Conservation (phyloP, 2,329 filamentous ascomycete species). For the Diplodia mutila region DNA sequence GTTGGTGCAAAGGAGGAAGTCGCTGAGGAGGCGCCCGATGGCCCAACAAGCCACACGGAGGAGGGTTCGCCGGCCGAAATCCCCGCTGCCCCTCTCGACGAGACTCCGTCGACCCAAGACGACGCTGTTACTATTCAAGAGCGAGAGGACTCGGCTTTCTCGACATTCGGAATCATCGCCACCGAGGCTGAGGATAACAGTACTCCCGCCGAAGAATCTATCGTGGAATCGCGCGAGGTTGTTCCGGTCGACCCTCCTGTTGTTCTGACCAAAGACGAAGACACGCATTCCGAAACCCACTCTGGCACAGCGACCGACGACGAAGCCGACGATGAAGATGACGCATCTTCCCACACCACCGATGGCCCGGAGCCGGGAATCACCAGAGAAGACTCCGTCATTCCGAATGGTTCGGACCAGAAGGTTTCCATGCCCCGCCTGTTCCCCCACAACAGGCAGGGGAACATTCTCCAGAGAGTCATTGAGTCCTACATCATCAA, state of each 20-base stretch:
- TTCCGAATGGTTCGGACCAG: slow-evolving; percentile 8
- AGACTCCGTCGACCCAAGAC: neutral
- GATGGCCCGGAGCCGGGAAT: neutral
- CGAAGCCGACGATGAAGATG: neutral
- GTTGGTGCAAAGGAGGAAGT: neutral
- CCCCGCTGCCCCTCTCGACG: neutral
- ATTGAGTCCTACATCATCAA: slow-evolving; percentile 11
- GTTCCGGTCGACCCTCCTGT: slow-evolving; percentile 12
- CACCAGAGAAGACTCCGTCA: slow-evolving; percentile 16
- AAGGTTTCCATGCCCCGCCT: slow-evolving; percentile 6
- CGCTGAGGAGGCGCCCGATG: neutral
- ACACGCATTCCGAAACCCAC: neutral
- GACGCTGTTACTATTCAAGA: neutral
- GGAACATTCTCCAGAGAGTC: neutral
- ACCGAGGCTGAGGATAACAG: neutral
- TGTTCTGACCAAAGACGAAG: slow-evolving; percentile 11
- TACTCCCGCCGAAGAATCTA: neutral
- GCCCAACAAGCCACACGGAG: neutral
- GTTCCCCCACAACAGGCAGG: slow-evolving; percentile 11
- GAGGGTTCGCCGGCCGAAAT: slow-evolving; percentile 7
- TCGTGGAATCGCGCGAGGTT: neutral
- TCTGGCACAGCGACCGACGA: neutral
- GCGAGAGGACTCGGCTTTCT: neutral
- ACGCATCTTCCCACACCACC: neutral
- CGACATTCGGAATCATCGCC: neutral